Evolutionary conservation across 305 asterid genomes (phyloP).

Genomic region (Fraxinus angustifolia): DNA sequence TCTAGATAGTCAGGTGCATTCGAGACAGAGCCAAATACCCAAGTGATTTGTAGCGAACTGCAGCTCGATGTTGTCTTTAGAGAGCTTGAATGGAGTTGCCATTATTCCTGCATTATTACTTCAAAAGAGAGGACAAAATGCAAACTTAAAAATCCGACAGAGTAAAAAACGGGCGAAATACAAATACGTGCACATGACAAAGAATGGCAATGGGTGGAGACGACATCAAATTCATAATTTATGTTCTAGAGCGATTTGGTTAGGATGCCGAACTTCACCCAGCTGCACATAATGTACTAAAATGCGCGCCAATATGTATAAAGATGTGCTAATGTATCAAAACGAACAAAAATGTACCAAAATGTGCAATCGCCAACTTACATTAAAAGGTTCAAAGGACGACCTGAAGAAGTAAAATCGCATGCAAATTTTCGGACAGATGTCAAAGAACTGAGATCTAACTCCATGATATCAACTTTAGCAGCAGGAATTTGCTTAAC

Average conservation of each 20-base stretch:
- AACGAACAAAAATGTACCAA: background rate
- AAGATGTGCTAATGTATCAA: background rate
- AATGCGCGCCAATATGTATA: background rate
- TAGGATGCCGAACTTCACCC: background rate
- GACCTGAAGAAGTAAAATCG: constrained; percentile 52
- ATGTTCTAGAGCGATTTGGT: background rate
- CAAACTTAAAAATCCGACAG: background rate
- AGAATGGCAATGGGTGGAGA: background rate
- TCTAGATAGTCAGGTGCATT: background rate
- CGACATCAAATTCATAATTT: background rate
- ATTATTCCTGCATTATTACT: constrained; percentile 84
- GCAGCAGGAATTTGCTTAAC: constrained; percentile 54
- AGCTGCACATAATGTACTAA: background rate
- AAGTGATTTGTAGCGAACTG: constrained; percentile 82
- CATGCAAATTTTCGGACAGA: constrained; percentile 70
- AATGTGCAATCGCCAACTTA: constrained; percentile 28
- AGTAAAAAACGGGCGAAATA: background rate
- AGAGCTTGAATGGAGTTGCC: constrained; percentile 60
- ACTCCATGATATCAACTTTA: constrained; percentile 64
- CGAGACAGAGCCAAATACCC: constrained; percentile 39
- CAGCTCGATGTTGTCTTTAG: constrained; percentile 69
- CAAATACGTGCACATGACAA: background rate
- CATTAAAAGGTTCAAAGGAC: constrained; percentile 67
- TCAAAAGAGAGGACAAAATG: constrained; percentile 22
- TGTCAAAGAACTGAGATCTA: constrained; percentile 67